A percentile compares a stretch with the other conserved stretches of the same genome.
Conservation (phyloP, 2,329 filamentous ascomycete genomes). For the Paraphaeosphaeria sporulosa region DNA sequence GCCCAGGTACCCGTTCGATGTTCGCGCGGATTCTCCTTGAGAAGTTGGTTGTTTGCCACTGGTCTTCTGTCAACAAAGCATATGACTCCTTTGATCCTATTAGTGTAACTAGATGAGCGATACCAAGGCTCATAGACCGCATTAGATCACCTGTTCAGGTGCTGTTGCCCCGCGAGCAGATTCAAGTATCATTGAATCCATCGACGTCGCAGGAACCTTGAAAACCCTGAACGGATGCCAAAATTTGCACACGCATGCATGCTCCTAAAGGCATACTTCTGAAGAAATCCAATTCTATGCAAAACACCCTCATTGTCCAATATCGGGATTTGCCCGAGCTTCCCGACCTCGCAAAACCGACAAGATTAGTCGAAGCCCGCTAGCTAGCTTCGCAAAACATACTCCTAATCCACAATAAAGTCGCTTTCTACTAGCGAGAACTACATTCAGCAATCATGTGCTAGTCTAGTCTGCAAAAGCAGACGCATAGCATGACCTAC, state of each 20-base stretch:
- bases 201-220: background rate
- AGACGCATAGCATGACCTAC: background rate
- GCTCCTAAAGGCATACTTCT: background rate
- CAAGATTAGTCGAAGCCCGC: background rate
- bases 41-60: background rate
- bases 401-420: background rate
- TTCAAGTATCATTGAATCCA: background rate
- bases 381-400: background rate
- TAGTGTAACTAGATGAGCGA: background rate
- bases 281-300: background rate
- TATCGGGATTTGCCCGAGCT: background rate
- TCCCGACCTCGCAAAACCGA: background rate
- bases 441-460: background rate
- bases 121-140: background rate
- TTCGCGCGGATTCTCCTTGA: too few species aligned
- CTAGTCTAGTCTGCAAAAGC: background rate
- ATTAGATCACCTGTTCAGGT: background rate
- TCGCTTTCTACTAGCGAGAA: background rate
- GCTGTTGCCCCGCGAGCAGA: too few species aligned
- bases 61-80: background rate
- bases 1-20: too few species aligned
- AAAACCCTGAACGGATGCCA: background rate
- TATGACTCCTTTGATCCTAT: background rate
- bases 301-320: background rate
- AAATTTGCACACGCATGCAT: background rate